A percentile compares a stretch with the other conserved stretches of the same genome.
phyloP scores from a whole-genome alignment of 208 protist genomes.

The Wallacemonas sp. region DNA sequence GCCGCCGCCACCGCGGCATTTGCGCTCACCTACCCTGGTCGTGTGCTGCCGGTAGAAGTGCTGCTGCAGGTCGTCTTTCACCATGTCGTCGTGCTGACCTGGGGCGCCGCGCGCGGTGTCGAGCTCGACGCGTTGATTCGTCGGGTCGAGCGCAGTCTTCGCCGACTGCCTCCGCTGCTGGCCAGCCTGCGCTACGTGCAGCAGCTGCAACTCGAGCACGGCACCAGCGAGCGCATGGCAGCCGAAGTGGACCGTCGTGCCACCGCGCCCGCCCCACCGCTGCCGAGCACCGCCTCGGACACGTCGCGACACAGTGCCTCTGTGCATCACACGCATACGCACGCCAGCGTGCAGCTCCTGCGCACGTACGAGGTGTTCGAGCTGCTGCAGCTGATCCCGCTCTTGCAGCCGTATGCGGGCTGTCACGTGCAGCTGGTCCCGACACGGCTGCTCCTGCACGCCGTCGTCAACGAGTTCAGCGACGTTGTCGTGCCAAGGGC shows the following conservation, averaged over 20 bases:
- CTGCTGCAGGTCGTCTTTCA: slow-evolving; percentile 80
- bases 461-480: slow-evolving; percentile 81
- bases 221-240: slow-evolving; percentile 31
- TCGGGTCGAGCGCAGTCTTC: slow-evolving; percentile 77
- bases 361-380: slow-evolving; percentile 64
- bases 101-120: slow-evolving; percentile 49
- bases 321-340: slow-evolving; percentile 23
- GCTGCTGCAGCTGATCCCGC: slow-evolving; percentile 44
- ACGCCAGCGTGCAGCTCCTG: slow-evolving; percentile 53
- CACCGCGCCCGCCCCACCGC: slow-evolving; percentile 1
- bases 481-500: slow-evolving; percentile 48
- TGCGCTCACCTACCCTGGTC: slow-evolving; percentile 23
- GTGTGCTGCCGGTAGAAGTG: slow-evolving; percentile 53
- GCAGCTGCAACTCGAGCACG: slow-evolving; percentile 34
- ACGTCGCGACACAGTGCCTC: slow-evolving; percentile 25
- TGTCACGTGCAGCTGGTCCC: slow-evolving; percentile 53
- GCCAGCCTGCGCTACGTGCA: slow-evolving; percentile 45
- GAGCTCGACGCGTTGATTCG: slow-evolving; percentile 67
- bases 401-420: slow-evolving; percentile 49
- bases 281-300: slow-evolving; percentile 15
- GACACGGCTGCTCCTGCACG: slow-evolving; percentile 73
- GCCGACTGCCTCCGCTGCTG: slow-evolving; percentile 66
- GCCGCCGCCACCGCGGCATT: not conserved
- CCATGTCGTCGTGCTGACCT: slow-evolving; percentile 66
- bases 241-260: slow-evolving; percentile 7